These are phyloP conservation scores for Pezicula rhizophila DNA, from an alignment of 2,329 filamentous ascomycete species.

Conservation along the genomic window DNA sequence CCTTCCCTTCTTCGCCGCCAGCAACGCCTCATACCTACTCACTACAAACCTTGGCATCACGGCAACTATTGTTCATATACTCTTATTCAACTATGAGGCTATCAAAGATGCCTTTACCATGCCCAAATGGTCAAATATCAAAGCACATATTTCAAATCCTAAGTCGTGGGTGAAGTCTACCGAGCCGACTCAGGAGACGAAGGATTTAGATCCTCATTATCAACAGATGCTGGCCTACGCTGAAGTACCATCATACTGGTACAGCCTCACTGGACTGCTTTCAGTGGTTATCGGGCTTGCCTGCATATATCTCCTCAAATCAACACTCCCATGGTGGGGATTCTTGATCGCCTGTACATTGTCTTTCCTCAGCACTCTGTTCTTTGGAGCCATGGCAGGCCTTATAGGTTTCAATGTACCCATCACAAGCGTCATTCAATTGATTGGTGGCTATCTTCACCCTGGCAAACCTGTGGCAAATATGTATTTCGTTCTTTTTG, in stretches of 20 bases:
- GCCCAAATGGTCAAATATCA: neutral
- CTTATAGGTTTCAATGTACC: constrained; percentile 36
- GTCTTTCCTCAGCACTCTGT: constrained; percentile 30
- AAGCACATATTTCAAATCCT: neutral
- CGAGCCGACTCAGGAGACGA: constrained; percentile 17
- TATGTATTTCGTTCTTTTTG: constrained; percentile 32
- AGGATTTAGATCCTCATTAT: constrained; percentile 36
- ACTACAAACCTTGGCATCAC: constrained; percentile 40
- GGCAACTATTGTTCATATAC: constrained; percentile 39
- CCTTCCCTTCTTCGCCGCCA: constrained; percentile 35
- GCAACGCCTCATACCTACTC: constrained; percentile 35
- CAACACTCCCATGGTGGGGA: constrained; percentile 35
- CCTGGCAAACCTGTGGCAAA: constrained; percentile 34
- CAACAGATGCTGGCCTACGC: constrained; percentile 33
- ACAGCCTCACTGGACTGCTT: constrained; percentile 13
- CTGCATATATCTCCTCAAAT: constrained; percentile 29
- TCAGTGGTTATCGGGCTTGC: constrained; percentile 27
- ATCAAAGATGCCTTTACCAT: constrained; percentile 29
- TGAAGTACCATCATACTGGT: constrained; percentile 38
- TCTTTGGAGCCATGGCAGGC: constrained; percentile 34
- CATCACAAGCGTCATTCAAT: constrained; percentile 35
- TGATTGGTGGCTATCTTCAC: constrained; percentile 40
- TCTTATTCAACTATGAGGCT: constrained; percentile 33
- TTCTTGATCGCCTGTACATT: constrained; percentile 32
- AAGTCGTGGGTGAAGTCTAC: constrained; percentile 14